Percentiles rank a stretch among this genome's conserved stretches.
Evolutionary conservation across 2,329 filamentous ascomycete genomes (phyloP).

Genomic region (Dactylonectria macrodidyma): DNA sequence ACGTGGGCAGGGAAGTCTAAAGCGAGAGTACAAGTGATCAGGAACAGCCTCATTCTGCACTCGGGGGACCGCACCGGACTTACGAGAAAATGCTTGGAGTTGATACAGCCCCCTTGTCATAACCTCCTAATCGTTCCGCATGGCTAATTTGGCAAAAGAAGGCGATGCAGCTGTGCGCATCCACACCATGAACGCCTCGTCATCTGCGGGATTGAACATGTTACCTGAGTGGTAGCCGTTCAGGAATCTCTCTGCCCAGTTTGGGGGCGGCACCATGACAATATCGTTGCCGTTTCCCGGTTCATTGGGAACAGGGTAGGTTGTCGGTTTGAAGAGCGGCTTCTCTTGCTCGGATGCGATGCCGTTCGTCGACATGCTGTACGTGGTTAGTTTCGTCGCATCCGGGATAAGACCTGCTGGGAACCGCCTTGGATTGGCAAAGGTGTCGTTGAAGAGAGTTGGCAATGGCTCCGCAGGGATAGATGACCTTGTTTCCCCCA

Average conservation of each 20-base stretch:
- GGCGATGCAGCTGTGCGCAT: slow-evolving; percentile 15
- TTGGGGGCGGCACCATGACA: background rate
- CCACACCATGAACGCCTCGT: slow-evolving; percentile 22
- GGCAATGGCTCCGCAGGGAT: background rate
- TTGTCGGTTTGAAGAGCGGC: background rate
- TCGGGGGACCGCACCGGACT: background rate
- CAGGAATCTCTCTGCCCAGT: background rate
- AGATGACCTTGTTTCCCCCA: background rate
- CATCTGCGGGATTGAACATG: slow-evolving; percentile 1
- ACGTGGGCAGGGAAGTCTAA: background rate
- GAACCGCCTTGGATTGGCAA: background rate
- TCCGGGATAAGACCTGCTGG: background rate
- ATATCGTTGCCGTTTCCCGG: background rate
- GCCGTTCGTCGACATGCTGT: background rate
- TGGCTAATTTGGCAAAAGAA: slow-evolving; percentile 12
- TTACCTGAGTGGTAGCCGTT: background rate
- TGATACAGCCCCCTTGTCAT: background rate
- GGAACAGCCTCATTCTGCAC: background rate
- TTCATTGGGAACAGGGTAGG: background rate
- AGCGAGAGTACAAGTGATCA: background rate
- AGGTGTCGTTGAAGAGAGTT: background rate
- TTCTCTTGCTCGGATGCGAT: background rate
- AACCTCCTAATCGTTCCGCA: background rate
- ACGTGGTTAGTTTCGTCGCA: background rate
- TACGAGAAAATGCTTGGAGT: background rate